Evolutionary conservation across 805 yeast species (phyloP).

Genomic region (Ogataea thermomethanolica): DNA sequence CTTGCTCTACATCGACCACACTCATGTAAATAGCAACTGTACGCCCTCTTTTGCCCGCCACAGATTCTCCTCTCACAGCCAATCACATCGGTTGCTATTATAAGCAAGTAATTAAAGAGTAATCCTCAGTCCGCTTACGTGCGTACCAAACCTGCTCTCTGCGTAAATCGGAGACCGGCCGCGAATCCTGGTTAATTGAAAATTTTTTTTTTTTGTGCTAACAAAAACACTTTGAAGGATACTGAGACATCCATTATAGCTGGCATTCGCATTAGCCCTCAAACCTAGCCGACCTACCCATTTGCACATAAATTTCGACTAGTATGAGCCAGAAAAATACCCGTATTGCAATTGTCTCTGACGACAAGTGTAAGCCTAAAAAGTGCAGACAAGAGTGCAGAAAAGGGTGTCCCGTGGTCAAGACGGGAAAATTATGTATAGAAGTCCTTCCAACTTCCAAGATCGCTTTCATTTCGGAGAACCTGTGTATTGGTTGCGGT

Average conservation of each 20-base stretch:
- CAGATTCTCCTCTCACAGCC: not conserved
- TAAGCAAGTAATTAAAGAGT: slow-evolving; percentile 7
- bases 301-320: not conserved
- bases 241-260: not conserved
- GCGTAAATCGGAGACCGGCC: not conserved
- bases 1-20: no score
- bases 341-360: slow-evolving; percentile 94
- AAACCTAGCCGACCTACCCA: not conserved
- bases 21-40: no score
- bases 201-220: slow-evolving; percentile 5
- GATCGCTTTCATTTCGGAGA: slow-evolving; percentile 93
- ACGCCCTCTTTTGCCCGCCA: no score
- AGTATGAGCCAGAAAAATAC: slow-evolving; percentile 40
- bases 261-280: not conserved
- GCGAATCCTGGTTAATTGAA: slow-evolving; percentile 6
- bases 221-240: slow-evolving; percentile 2
- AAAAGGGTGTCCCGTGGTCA: slow-evolving; percentile 95
- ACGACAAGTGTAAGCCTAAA: slow-evolving; percentile 96
- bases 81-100: slow-evolving; percentile 6
- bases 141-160: not conserved
- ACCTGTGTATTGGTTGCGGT: slow-evolving; percentile 98
- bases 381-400: slow-evolving; percentile 98
- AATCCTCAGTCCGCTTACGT: slow-evolving; percentile 1
- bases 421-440: slow-evolving; percentile 96
- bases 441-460: slow-evolving; percentile 90